These are phyloP conservation scores for Piper betle DNA, from an alignment of 164 flowering plant genomes.

Conservation along the genomic window DNA sequence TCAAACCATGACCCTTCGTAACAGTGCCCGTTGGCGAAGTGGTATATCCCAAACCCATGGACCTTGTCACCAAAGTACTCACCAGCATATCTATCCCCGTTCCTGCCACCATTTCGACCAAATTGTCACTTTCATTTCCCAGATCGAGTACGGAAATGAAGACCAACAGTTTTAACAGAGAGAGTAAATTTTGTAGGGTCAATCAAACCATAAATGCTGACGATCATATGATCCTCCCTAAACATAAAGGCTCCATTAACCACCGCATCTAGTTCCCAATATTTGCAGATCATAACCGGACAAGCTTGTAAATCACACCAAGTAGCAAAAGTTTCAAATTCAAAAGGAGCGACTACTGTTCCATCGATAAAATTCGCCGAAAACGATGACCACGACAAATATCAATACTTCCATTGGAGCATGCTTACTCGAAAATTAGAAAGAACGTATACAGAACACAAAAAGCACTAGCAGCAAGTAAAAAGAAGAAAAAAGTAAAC, in stretches of 20 bases:
- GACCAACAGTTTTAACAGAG: too few species aligned
- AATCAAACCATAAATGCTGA: too few species aligned
- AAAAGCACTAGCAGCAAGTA: background rate
- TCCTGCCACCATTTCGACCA: conserved; percentile 19
- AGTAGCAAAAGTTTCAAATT: background rate
- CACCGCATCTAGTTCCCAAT: too few species aligned
- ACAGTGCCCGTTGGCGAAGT: conserved; percentile 83
- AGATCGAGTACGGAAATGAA: too few species aligned
- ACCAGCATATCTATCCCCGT: conserved; percentile 90
- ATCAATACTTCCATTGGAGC: background rate
- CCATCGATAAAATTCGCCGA: background rate
- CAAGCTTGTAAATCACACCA: background rate
- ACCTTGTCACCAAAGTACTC: conserved; percentile 95
- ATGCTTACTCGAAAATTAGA: background rate
- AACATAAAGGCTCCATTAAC: too few species aligned
- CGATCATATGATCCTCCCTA: too few species aligned
- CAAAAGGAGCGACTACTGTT: background rate
- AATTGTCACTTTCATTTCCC: background rate
- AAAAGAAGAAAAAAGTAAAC: background rate
- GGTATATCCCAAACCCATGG: conserved; percentile 95
- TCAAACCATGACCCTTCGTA: conserved; percentile 99
- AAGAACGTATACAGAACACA: too few species aligned
- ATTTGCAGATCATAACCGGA: too few species aligned
- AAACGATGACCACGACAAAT: background rate
- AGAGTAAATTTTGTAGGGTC: too few species aligned